Base-by-base conservation (phyloP, 257 asterid species). In the Coffea canephora region DNA sequence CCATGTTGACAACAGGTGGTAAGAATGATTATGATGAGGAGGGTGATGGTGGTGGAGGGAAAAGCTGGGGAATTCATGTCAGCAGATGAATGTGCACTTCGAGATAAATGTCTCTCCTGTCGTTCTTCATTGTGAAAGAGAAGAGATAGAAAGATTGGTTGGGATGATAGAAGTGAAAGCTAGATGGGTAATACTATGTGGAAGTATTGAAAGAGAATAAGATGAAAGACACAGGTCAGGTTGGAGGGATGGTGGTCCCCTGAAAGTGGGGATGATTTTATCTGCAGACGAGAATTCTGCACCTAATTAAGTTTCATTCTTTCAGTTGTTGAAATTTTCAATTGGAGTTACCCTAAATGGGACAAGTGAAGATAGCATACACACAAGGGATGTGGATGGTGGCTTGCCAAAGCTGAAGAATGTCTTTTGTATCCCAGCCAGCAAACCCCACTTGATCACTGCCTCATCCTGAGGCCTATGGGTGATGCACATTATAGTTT, bases 61-160 rank as follows among this genome's bases (percentile, higher is more conserved):
- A 71, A 71, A 71, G 75, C 61, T 48, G 49, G 36, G 13, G 75
- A 71, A 71, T 71, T 71, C 75, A 71, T 71, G 75, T 48, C 39
- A 70, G 27, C 74, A 3, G 57, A 21, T 43, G 36, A 70, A 19
- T 21, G 1, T 70, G 57, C 19, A 11, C 6, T 19, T 0, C 21
- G 55, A 21, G 2, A 5, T 23, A 71, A 3, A n/a, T 71, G 41
- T 23, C 23, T 71, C 34, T 48, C 48, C 61, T n/a, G 59, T 71
- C 9, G 34, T 71, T 71, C 61, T 71, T 71, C 75, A 71, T 71
- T 71, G 59, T 19, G n/a, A 11, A 71, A 12, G 16, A 31, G 16
- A 46, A 48, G 61, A 2, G 16, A 46, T 45, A 46, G 75, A 71
- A 31, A 52, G 43, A n/a, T 71, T 71, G 46, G 23, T 48, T 71